Conservation (phyloP, 1,139 yeast genomes). For the Kodamaea plutei region DNA sequence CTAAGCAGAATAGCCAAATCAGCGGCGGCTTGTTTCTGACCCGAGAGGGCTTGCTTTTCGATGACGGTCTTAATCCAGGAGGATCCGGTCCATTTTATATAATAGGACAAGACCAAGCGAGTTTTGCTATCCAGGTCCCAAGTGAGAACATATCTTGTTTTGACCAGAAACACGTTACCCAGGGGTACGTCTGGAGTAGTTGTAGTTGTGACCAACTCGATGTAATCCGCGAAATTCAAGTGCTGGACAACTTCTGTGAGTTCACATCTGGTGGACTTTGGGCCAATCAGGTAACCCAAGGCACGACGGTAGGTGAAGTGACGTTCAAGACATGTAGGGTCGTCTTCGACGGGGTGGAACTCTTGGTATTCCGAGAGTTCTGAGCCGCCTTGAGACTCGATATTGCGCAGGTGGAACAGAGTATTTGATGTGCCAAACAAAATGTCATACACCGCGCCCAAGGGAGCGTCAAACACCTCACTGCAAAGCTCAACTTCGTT, state of each 20-base stretch:
- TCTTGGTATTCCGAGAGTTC: conserved; percentile 39
- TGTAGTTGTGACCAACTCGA: conserved; percentile 36
- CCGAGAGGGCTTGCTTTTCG: conserved; percentile 47
- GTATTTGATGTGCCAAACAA: conserved; percentile 42
- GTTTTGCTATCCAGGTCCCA: conserved; percentile 48
- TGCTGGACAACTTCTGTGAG: conserved; percentile 44
- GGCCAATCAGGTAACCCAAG: conserved; percentile 53
- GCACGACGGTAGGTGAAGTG: conserved; percentile 42
- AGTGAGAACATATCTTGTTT: conserved; percentile 43
- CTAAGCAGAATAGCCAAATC: conserved; percentile 28
- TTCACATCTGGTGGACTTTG: conserved; percentile 51
- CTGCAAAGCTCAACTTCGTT: conserved; percentile 33
- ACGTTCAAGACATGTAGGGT: conserved; percentile 31
- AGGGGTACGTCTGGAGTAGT: conserved; percentile 59
- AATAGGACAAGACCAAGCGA: conserved; percentile 38
- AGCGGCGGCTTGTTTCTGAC: conserved; percentile 41
- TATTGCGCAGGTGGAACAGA: conserved; percentile 36
- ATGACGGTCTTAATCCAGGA: conserved; percentile 56
- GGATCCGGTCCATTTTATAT: conserved; percentile 51
- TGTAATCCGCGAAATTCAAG: conserved; percentile 33
- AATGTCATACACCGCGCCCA: conserved; percentile 47
- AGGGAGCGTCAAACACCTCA: conserved; percentile 40
- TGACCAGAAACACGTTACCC: conserved; percentile 51
- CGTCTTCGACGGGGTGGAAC: conserved; percentile 33
- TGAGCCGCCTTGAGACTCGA: conserved; percentile 45